Evolutionary conservation across 768 basidiomycete species (phyloP), one percentile per base, ranked within the genome.

Genomic region (Scleroderma citrinum): DNA sequence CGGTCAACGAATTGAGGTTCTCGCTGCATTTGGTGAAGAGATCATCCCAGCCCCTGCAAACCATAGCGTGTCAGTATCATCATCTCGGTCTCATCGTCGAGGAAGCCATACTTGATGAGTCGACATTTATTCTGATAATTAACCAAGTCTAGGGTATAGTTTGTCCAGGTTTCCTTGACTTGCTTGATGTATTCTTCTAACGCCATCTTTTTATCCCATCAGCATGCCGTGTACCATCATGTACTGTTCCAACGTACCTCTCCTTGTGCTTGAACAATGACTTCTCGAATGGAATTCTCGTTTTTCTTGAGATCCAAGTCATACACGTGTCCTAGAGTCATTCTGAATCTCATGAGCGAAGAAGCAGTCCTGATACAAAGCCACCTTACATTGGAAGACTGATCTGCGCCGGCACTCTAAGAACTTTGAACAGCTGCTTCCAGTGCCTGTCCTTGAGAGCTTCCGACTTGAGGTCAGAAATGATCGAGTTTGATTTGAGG

Each of bases 121-220:
- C 96, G 87, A 59, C 95, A 98, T 66, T 95, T 99, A 67, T 92
- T 98, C 74, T 98, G 96, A 63, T 98, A 99, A 64, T 97, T 95
- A 58, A 97, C 90, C 39, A 99, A 75, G 58, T 98, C 96, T 44
- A 99, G 76, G 1, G 92, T 90, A 63, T 97, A 98, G 59, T 80
- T 92, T 1, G 90, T 87, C 96, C 96, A 99, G 1, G 80, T 89
- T 69, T 98, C 96, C 66, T 92, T 92, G 62, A 99, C 96, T 69
- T 95, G 89, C 50, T 87, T 87, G 65, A 96, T 86, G 65, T 93
- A 96, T 63, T 94, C 92, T 65, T 96, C 93, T 21, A 95, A 77
- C 13, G 92, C 92, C 89, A 93, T 90, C 85, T 97, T 44, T 54
- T 57, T 57, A 69, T 48, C 30, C 7, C 17, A 38, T 68, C 16